Conservation (phyloP, 768 basidiomycete species). For the Lenzites betulinus region DNA sequence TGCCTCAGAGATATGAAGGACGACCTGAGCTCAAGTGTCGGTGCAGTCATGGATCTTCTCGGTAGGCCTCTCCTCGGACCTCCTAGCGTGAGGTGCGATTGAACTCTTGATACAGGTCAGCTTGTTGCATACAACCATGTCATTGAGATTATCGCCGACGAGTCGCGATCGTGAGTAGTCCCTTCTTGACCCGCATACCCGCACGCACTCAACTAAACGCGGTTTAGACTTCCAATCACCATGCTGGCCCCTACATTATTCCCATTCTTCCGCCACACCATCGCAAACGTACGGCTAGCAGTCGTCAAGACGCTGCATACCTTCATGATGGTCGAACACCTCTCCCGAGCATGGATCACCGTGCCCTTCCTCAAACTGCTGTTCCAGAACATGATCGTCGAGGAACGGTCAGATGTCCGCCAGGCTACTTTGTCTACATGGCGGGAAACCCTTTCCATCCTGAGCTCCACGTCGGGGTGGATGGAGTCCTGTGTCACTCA, state of each 20-base stretch:
- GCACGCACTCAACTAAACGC: neutral
- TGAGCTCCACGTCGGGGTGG: conserved; percentile 47
- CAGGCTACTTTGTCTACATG: conserved; percentile 72
- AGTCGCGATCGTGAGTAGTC: conserved; percentile 66
- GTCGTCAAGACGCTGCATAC: conserved; percentile 88
- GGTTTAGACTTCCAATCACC: conserved; percentile 70
- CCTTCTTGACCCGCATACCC: conserved; percentile 3
- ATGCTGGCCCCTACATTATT: conserved; percentile 85
- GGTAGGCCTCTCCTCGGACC: conserved; percentile 47
- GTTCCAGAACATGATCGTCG: conserved; percentile 92
- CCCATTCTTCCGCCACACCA: conserved; percentile 97
- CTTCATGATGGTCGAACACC: conserved; percentile 77
- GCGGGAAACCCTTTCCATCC: conserved; percentile 64
- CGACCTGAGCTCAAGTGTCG: conserved; percentile 94
- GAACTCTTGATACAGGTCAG: conserved; percentile 55
- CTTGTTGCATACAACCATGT: conserved; percentile 79
- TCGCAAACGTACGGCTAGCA: conserved; percentile 87
- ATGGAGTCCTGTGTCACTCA: conserved; percentile 57
- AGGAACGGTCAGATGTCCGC: conserved; percentile 87
- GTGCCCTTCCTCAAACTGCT: conserved; percentile 78
- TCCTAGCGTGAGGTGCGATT: neutral
- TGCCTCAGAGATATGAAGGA: conserved; percentile 94
- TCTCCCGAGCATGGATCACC: conserved; percentile 81
- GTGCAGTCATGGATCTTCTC: conserved; percentile 96
- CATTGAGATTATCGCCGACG: conserved; percentile 71